Conservation (phyloP, 768 basidiomycete species). For the Leccinum fibrillosum region DNA sequence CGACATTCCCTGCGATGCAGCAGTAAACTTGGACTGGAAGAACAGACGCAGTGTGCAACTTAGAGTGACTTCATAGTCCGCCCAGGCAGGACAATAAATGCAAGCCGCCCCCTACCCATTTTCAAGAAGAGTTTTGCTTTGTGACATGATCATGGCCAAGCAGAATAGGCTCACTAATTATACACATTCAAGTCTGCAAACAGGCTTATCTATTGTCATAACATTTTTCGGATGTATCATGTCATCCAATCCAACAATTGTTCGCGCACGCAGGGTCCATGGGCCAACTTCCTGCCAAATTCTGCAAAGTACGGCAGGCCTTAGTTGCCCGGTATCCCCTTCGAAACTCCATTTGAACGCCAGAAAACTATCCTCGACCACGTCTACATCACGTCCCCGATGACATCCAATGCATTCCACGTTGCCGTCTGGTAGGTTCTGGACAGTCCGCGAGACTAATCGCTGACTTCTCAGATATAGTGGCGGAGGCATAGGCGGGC, state of each 20-base stretch:
- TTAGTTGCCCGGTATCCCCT: background rate
- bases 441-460: background rate
- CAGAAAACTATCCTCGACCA: background rate
- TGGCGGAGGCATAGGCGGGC: conserved; percentile 39
- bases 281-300: background rate
- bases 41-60: background rate
- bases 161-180: background rate
- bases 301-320: background rate
- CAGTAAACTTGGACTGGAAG: background rate
- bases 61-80: background rate
- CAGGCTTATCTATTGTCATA: background rate
- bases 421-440: background rate
- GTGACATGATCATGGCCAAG: no score
- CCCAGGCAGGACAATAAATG: background rate
- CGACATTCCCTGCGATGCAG: background rate
- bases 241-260: background rate
- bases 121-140: no score
- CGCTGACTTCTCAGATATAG: conserved; percentile 13
- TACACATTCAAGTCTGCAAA: background rate
- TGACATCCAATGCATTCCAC: background rate
- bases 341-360: background rate
- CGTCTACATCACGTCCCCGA: background rate
- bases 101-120: no score
- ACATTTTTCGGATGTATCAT: background rate
- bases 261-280: background rate